These are phyloP conservation scores for Lasiodiplodia sp. DNA, from an alignment of 2,329 filamentous ascomycete species.

Conservation along the genomic window DNA sequence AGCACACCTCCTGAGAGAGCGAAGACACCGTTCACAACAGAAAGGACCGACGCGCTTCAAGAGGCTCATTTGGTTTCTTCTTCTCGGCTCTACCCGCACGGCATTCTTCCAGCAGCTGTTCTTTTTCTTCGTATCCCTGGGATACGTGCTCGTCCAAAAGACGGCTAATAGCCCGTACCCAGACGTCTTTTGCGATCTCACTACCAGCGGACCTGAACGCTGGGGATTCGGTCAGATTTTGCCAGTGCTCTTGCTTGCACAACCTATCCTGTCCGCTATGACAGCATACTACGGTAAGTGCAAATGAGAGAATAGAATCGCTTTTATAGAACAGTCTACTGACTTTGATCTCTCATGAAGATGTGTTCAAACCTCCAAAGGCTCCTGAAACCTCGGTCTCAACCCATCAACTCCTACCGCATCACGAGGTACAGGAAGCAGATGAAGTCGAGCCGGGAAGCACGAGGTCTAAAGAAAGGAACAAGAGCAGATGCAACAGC, in stretches of 20 bases:
- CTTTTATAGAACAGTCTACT: no score
- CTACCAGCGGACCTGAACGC: not conserved
- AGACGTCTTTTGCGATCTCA: not conserved
- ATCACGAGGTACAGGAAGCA: no score
- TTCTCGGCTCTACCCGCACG: not conserved
- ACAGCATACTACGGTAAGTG: conserved; percentile 21
- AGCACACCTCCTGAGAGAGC: not conserved
- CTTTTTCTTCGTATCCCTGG: not conserved
- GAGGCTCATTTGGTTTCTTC: not conserved
- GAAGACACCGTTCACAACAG: not conserved
- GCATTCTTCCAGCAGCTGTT: conserved; percentile 1
- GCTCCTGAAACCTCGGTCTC: no score
- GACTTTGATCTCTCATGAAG: no score
- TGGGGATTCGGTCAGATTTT: conserved; percentile 23
- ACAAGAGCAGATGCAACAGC: no score
- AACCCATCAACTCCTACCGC: no score
- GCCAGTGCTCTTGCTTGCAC: conserved; percentile 1
- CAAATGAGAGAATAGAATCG: no score
- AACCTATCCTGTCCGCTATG: not conserved
- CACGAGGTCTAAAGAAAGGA: no score
- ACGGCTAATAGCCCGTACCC: not conserved
- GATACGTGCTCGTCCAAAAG: not conserved
- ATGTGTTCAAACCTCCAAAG: no score
- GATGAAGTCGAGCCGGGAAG: no score
- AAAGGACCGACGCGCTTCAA: not conserved